Base-by-base conservation (phyloP, 2,329 filamentous ascomycete genomes). In the Aurifilum marmelostoma region DNA sequence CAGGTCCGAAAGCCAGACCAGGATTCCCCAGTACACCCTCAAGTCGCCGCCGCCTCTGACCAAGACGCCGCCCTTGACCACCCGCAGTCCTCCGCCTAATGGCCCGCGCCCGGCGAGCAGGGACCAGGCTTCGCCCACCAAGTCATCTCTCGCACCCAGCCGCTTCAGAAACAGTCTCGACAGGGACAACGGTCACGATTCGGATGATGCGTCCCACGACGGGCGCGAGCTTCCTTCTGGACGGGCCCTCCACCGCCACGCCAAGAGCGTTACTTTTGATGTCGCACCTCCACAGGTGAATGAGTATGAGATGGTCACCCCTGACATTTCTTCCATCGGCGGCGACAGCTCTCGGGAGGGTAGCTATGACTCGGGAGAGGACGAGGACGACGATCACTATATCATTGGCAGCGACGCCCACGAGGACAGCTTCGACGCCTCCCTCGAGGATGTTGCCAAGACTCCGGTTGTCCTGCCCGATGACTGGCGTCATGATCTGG, bases 201-300 rank as follows among this genome's bases (percentile, higher is more conserved):
- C 90, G 24, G 88, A 89, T 5, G 89, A 92, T 56, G 86, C 87
- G 24, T 84, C 85, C 2, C 82, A 85, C 54, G 83, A 86, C 50
- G 87, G 90, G 56, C 83, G 83, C 58, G 81, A 89, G 65, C 82
- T 91, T 21, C 87, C 89, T 47, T 87, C 87, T 8, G 90, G 91
- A 66, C 89, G 88, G 73, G 86, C 85, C 16, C 84, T 94, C 56
- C 91, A 93, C 77, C 91, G 94, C 66, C 92, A 97, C 80, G 90
- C 93, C 62, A 99, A 99, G 84, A 97, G 94, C 75, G 96, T 99
- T 69, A 99, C 95, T 0, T 99, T 99, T 77, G 94, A 98, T 80
- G 92, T 91, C 50, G 94, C 93, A 1, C 95, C 95, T 29, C 96
- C 96, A 32, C 92, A 97, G 77, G 87, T 99, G 75, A 97, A 98